Conservation (phyloP, 2,329 filamentous ascomycete species). For the Claviceps sp. region DNA sequence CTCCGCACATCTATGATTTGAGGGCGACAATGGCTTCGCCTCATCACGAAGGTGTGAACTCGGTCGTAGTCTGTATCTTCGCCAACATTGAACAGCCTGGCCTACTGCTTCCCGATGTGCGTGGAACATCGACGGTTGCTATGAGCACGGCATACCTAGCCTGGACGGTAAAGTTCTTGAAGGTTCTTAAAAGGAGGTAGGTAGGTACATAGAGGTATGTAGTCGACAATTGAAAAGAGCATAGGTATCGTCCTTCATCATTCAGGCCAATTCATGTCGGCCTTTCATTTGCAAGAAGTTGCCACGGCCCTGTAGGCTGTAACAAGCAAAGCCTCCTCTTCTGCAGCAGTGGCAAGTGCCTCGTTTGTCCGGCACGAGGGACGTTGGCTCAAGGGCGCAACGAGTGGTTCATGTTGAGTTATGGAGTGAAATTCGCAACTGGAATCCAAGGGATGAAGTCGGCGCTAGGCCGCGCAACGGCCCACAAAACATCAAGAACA, state of each 20-base stretch:
- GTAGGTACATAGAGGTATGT: neutral
- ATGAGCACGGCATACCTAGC: too few relatives aligned
- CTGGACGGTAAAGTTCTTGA: too few relatives aligned
- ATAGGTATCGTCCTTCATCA: too few relatives aligned
- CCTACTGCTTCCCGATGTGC: neutral
- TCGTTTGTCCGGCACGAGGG: neutral
- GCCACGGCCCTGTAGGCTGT: neutral
- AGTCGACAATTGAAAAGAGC: neutral
- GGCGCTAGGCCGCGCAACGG: neutral
- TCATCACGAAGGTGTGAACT: neutral
- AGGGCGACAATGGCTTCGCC: neutral
- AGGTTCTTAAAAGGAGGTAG: too few relatives aligned
- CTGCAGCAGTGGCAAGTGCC: neutral
- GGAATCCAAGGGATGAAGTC: conserved; percentile 7
- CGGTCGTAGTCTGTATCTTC: neutral
- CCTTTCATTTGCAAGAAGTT: neutral
- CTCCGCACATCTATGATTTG: neutral
- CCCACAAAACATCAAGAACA: neutral
- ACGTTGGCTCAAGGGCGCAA: neutral
- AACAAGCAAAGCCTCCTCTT: neutral
- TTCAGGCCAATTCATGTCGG: neutral
- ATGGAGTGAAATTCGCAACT: neutral
- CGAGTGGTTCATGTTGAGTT: neutral
- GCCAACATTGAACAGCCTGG: neutral
- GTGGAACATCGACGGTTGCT: neutral